Evolutionary conservation across 1,284 basidiomycete genomes (phyloP).

Genomic region (Moesziomyces antarcticus): DNA sequence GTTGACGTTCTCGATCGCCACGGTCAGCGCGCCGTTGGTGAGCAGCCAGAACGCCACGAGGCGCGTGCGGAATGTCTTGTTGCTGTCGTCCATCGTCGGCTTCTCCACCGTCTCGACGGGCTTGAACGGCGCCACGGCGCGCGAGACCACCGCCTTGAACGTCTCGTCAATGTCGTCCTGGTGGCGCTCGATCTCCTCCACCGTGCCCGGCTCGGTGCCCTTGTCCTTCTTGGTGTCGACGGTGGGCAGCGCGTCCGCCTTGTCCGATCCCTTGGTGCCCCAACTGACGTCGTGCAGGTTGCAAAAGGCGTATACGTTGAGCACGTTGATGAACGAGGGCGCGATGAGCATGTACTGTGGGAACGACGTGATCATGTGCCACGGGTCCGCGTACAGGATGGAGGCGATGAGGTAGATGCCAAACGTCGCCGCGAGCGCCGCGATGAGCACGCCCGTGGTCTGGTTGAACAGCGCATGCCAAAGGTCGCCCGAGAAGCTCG

Average conservation of each 20-base stretch:
- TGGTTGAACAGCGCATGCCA: constrained; percentile 52
- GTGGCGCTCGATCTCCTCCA: constrained; percentile 72
- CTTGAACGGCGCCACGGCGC: constrained; percentile 85
- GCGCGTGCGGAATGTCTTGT: constrained; percentile 68
- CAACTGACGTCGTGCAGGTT: constrained; percentile 74
- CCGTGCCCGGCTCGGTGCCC: constrained; percentile 76
- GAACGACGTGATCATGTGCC: constrained; percentile 98
- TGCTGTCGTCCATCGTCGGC: constrained; percentile 76
- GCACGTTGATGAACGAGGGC: constrained; percentile 89
- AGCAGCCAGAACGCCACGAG: constrained; percentile 67
- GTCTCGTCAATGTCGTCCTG: constrained; percentile 91
- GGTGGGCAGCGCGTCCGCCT: constrained; percentile 91
- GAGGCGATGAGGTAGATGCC: constrained; percentile 76
- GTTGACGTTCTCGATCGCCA: constrained; percentile 86
- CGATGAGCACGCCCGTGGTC: constrained; percentile 63
- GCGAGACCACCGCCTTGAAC: constrained; percentile 91
- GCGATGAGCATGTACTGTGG: constrained; percentile 86
- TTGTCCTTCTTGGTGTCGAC: constrained; percentile 78
- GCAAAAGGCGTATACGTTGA: constrained; percentile 96
- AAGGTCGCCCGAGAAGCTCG: constrained; percentile 22
- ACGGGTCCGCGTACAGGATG: constrained; percentile 93
- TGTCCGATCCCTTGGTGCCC: constrained; percentile 97
- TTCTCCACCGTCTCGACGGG: constrained; percentile 78
- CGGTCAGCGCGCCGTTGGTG: constrained; percentile 73
- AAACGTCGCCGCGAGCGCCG: constrained; percentile 64